Conservation (phyloP, 2,329 filamentous ascomycete genomes). For the Botrytis deweyae region DNA sequence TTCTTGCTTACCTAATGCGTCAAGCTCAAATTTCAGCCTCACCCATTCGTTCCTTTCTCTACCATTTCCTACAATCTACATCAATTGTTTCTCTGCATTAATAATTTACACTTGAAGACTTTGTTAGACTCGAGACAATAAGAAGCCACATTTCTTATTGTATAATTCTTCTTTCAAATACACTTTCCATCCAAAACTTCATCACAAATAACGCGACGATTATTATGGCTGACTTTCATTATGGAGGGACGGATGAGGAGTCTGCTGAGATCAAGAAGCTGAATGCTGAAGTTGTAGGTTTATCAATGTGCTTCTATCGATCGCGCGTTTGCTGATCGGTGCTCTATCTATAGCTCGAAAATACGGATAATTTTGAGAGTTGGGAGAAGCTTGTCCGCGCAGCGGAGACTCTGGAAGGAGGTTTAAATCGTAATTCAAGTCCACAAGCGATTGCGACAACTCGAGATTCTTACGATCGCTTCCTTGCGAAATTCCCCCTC, state of each 20-base stretch:
- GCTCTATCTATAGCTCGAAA: conserved; percentile 41
- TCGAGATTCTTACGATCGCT: conserved; percentile 85
- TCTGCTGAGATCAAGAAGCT: conserved; percentile 79
- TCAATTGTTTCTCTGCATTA: conserved; percentile 12
- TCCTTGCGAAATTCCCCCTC: conserved; percentile 90
- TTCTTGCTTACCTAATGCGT: neutral
- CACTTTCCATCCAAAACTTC: neutral
- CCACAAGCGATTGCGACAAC: conserved; percentile 87
- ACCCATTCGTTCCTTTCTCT: neutral
- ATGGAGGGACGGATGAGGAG: conserved; percentile 75
- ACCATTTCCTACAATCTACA: conserved; percentile 1
- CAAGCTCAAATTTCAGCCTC: conserved; percentile 16
- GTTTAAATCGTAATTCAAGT: conserved; percentile 93
- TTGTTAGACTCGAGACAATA: neutral
- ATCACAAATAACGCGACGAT: conserved; percentile 15
- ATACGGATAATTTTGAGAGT: conserved; percentile 87
- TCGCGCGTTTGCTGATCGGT: conserved; percentile 24
- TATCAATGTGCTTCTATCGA: neutral
- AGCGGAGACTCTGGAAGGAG: conserved; percentile 83
- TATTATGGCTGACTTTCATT: conserved; percentile 70
- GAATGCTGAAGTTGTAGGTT: conserved; percentile 73
- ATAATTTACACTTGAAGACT: neutral
- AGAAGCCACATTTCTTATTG: neutral
- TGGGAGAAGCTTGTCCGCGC: conserved; percentile 92
- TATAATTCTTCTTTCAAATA: neutral